Evolutionary conservation across 495 filamentous ascomycete species (phyloP).

Genomic region (Terfezia boudieri): DNA sequence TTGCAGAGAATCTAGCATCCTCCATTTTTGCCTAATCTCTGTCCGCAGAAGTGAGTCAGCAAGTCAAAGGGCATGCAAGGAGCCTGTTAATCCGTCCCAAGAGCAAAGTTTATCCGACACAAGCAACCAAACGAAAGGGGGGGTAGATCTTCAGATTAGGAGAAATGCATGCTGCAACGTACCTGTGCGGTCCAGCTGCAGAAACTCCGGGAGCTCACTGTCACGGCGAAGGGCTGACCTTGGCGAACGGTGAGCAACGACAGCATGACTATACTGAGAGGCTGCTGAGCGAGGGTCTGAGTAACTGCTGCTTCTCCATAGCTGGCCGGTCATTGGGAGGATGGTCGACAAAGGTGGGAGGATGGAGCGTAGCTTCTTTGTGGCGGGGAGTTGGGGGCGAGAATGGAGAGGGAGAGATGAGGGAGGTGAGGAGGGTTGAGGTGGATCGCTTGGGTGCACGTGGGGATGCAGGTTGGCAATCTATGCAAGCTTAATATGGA

Average conservation of each 20-base stretch:
- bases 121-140: neutral
- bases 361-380: neutral
- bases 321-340: neutral
- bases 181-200: neutral
- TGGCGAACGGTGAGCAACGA: neutral
- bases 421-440: neutral
- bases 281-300: neutral
- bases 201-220: neutral
- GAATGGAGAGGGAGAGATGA: neutral
- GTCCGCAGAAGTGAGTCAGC: neutral
- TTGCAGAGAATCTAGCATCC: slow-evolving; percentile 12
- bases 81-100: too few species aligned
- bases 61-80: neutral
- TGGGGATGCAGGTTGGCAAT: neutral
- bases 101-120: too few species aligned
- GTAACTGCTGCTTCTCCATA: neutral
- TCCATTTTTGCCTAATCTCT: slow-evolving; percentile 16
- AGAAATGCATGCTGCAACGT: neutral
- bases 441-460: neutral
- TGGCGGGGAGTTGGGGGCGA: neutral
- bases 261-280: neutral
- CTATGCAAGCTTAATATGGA: neutral
- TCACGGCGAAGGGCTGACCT: neutral
- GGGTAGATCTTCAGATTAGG: neutral
- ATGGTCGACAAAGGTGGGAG: neutral